Base-by-base conservation (phyloP, 164 flowering plant genomes). In the Berberis vulgaris region DNA sequence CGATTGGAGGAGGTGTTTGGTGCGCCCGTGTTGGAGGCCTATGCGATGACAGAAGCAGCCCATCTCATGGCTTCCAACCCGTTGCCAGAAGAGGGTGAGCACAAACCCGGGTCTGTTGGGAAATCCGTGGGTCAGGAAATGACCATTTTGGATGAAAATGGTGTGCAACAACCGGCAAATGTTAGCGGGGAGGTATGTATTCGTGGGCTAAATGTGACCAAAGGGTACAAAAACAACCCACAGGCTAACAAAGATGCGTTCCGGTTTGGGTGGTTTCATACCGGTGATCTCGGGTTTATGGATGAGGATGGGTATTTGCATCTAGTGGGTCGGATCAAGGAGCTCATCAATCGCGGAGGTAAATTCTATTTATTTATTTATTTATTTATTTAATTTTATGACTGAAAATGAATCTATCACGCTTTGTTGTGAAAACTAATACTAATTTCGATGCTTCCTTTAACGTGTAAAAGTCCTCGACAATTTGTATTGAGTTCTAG, bases 321-420 rank as follows among this genome's bases (percentile, higher is more conserved):
- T 74, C 82, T 94, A 1, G 97, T 91, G 43, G 99, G 99, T 40
- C 82, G 97, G 65, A 94, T 94, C 71, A 94, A 94, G 86, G 99
- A 94, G 79, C 86, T 94, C 42, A 82, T 94, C 73, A 94, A 94
- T 74, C 91, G 99, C 5, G 99, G 99, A 87, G 99, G 97, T 94
- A 81, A 45, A 44, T 53, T 54, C 1, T n/a, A 43, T 2, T 45
- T 59, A 7, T 26, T 26, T 26, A 43, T 2, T 45, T 59, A 7
- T 26, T 26, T 26, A 26, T 26, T 26, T 26, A 26, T 26, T 26
- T 26, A 26, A 26, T 26, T 26, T 26, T 26, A 26, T 26, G 26
- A 26, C 26, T 26, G 26, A 26, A 26, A 26, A 26, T 26, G 26
- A 26, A 26, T 26, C 26, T 26, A 26, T 26, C 26, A 26, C 26